Evolutionary conservation across 805 yeast genomes (phyloP).

Genomic region (Ogataea philodendri): DNA sequence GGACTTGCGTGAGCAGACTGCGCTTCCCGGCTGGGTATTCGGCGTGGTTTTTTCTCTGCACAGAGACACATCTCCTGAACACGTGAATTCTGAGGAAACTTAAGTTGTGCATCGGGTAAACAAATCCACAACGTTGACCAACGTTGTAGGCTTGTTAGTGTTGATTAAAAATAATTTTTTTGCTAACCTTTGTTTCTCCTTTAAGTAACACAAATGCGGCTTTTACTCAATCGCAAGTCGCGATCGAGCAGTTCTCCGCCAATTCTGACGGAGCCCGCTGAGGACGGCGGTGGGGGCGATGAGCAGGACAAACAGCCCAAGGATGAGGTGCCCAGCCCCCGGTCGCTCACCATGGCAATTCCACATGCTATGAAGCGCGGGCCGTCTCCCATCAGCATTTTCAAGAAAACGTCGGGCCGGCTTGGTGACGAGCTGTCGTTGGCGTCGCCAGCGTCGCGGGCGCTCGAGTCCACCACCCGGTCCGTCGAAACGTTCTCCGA

Average conservation of each 20-base stretch:
- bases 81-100: conserved; percentile 25
- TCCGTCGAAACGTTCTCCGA: conserved; percentile 5
- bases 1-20: conserved; percentile 6
- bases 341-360: conserved; percentile 4
- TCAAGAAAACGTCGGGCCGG: conserved; percentile 8
- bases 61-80: conserved; percentile 32
- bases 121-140: not conserved
- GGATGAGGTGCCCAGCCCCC: not conserved
- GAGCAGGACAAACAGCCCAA: not conserved
- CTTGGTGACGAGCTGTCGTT: conserved; percentile 1
- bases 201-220: conserved; percentile 5
- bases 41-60: conserved; percentile 25
- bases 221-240: conserved; percentile 5
- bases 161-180: not conserved
- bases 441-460: conserved; percentile 4
- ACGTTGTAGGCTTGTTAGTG: not conserved
- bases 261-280: not conserved
- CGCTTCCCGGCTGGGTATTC: conserved; percentile 1
- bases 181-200: not conserved
- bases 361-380: conserved; percentile 11
- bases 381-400: conserved; percentile 13
- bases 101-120: conserved; percentile 26
- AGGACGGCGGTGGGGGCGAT: not conserved
- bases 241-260: conserved; percentile 9
- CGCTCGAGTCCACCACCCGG: conserved; percentile 1